Base-by-base conservation (phyloP, 768 basidiomycete genomes). In the Myochromella boudieri region DNA sequence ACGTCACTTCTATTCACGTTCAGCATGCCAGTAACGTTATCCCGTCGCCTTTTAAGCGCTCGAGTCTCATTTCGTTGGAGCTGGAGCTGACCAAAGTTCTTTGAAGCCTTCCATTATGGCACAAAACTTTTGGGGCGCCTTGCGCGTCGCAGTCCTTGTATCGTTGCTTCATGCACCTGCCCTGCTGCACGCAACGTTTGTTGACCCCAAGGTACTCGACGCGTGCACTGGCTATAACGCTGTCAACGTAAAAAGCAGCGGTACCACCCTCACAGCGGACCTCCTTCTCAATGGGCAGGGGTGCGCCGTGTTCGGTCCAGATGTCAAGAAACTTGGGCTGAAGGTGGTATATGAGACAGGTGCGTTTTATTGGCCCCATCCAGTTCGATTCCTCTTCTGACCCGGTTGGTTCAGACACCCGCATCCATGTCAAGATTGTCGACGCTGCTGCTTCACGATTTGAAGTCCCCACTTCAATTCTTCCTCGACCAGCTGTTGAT, bases 371-470 rank as follows among this genome's bases (percentile, higher is more conserved):
- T 34, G 33, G n/a, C 14, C 14, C 33, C 14, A n/a, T 6, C 33
- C n/a, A n/a, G 18, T n/a, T n/a, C n/a, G 14, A 17, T 6, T 34
- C 29, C n/a, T n/a, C 6, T 34, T 34, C 5, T 34, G 6, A n/a
- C 33, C 18, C n/a, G 9, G 9, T n/a, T n/a, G 29, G 9, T 34
- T 34, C 17, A 83, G 81, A 60, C 4, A 71, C 73, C 22, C 79
- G 84, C 18, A 78, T 86, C 17, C 84, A 85, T 49, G 60, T 85
- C 49, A 84, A 84, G 59, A 80, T 85, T 42, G 74, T 71, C 0
- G 83, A 86, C 52, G 58, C 78, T 0, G 55, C 70, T 0, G 58
- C 61, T 6, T 37, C 61, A 2, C 80, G 84, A 18, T 87, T 81
- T 52, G 82, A 86, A 58, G 80, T 87, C 0, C 85, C 85, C 6